These are phyloP conservation scores for Pseudisothecium myosuroides DNA, from an alignment of 225 moss, liverwort and hornwort genomes.

Conservation along the genomic window DNA sequence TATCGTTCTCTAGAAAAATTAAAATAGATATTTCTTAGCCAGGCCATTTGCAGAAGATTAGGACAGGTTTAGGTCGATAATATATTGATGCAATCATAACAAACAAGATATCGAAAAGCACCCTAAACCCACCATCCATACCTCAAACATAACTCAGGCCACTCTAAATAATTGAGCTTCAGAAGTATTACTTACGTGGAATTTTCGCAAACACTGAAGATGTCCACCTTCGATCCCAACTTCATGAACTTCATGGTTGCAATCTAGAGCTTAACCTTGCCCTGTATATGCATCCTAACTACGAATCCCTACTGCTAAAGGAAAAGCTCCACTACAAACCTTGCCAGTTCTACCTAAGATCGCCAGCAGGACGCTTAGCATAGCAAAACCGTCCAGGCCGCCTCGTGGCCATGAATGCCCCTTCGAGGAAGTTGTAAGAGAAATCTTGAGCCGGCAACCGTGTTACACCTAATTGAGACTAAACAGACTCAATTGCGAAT, in stretches of 20 bases:
- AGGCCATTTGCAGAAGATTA: not conserved
- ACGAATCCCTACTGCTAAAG: not conserved
- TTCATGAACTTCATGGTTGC: constrained; percentile 57
- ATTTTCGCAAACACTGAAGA: constrained; percentile 26
- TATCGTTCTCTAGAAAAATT: not conserved
- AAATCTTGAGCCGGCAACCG: not conserved
- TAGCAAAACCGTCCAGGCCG: not conserved
- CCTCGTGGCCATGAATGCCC: not conserved
- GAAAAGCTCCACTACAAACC: not conserved
- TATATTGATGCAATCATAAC: not conserved
- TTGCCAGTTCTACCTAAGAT: not conserved
- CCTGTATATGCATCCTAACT: constrained; percentile 14
- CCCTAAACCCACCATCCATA: not conserved
- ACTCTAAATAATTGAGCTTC: not conserved
- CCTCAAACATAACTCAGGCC: not conserved
- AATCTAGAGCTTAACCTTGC: constrained; percentile 11
- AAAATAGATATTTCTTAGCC: not conserved
- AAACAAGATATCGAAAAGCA: not conserved
- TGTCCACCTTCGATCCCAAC: constrained; percentile 48
- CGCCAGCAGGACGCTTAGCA: not conserved
- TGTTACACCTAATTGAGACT: not conserved
- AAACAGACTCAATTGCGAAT: not conserved
- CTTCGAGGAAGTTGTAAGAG: not conserved
- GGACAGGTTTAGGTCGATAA: not conserved
- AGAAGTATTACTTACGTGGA: constrained; percentile 24